phyloP scores from a whole-genome alignment of 106 monocot genomes.

The Xerophyta viscosa region DNA sequence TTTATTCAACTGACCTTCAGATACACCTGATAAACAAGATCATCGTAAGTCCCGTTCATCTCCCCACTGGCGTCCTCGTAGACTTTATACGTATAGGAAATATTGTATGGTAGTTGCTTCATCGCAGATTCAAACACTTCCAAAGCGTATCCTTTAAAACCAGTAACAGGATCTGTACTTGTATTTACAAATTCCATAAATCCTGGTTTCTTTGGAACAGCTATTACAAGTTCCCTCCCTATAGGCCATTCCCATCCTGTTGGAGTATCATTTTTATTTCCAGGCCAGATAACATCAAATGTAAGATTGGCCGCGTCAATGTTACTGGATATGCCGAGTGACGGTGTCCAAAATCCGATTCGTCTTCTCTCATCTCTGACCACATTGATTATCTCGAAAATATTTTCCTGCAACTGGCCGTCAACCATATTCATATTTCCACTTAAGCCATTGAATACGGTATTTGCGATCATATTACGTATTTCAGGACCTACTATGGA shows the following conservation, averaged over 20 bases:
- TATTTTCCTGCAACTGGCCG: constrained; percentile 20
- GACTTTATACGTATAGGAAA: constrained; percentile 16
- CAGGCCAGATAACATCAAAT: constrained; percentile 30
- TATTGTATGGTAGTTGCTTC: constrained; percentile 23
- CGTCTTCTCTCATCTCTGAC: constrained; percentile 1
- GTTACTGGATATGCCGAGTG: constrained; percentile 6
- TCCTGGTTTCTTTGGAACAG: constrained; percentile 40
- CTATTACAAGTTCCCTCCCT: constrained; percentile 29
- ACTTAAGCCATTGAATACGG: constrained; percentile 25
- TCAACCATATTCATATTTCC: constrained; percentile 36
- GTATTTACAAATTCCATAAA: constrained; percentile 25
- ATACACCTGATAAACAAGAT: constrained; percentile 70
- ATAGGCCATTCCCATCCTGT: constrained; percentile 55
- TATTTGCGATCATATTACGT: constrained; percentile 4
- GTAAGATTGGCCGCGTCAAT: background rate
- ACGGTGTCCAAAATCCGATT: constrained; percentile 43
- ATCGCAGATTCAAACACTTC: constrained; percentile 60
- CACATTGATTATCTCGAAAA: constrained; percentile 51
- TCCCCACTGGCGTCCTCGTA: constrained; percentile 14
- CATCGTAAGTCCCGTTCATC: constrained; percentile 59
- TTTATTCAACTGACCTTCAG: constrained; percentile 31
- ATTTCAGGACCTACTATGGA: constrained; percentile 27
- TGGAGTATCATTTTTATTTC: constrained; percentile 6
- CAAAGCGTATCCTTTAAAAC: constrained; percentile 30
- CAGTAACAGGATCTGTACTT: background rate